Base-by-base conservation (phyloP, 108 stramenopile species). In the Epithemia pelagica region DNA sequence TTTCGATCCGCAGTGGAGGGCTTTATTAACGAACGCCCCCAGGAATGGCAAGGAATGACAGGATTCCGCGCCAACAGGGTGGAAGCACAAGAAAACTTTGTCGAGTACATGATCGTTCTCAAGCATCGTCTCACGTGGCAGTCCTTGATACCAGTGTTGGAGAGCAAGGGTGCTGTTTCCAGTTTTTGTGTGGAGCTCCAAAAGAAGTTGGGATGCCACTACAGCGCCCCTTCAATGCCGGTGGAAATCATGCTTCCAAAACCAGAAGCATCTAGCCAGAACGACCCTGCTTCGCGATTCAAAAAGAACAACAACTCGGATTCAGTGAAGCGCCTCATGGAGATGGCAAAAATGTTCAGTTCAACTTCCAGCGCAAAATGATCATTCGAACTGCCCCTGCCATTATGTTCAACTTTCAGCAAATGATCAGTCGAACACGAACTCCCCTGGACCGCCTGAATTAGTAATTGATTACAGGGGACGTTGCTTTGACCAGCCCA, bases 141-240 rank as follows among this genome's bases (percentile, higher is more conserved):
- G 21, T 26, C 22, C 5, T 8, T 75, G 23, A 54, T 73, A 21
- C 67, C 81, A 0, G 80, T 92, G 32, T 55, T 81, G 25, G 65
- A 79, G 5, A 89, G 86, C 67, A 77, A 79, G 55, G 85, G 85
- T 0, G 83, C 85, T 22, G 62, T 89, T 8, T 55, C 73, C 28
- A 78, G 64, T 28, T 86, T 82, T 66, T 77, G 83, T 53, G 62
- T 89, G 0, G 88, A 89, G 64, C 74, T 86, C 0, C 66, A 71
- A 32, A 86, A 86, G 71, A 75, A 84, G 58, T 64, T 92, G 37
- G 77, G 70, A 25, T 89, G 89, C 77, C 75, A 74, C 37, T 92
- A 89, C 62, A 75, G 57, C 30, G 52, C 54, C 26, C 77, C 77
- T 27, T 30, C 72, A 22, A 37, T 73, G 21, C 77, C 77, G 23